phyloP scores from a whole-genome alignment of 1,284 basidiomycete species.

The Golubevia pallescens region DNA sequence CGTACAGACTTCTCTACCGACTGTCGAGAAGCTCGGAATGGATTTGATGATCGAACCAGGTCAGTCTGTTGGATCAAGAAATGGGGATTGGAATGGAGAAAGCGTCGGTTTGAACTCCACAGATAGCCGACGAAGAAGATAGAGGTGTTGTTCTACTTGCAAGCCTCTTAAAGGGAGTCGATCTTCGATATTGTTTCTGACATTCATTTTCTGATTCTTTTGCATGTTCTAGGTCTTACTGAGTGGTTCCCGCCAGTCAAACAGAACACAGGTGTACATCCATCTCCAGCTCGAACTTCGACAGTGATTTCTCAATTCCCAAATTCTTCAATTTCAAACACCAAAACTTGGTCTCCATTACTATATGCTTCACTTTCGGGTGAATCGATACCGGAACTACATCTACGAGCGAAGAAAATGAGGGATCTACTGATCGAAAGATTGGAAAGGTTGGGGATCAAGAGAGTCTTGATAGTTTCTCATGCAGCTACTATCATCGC shows the following conservation, averaged over 20 bases:
- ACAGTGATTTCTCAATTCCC: conserved; percentile 72
- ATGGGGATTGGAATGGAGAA: not conserved
- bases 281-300: conserved; percentile 69
- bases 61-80: conserved; percentile 51
- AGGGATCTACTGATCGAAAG: conserved; percentile 69
- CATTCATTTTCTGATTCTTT: not conserved
- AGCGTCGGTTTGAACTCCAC: no score
- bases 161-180: no score
- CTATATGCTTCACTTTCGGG: conserved; percentile 74
- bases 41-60: conserved; percentile 79
- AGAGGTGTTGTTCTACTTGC: no score
- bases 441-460: conserved; percentile 66
- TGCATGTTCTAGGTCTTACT: conserved; percentile 70
- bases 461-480: conserved; percentile 73
- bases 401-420: conserved; percentile 71
- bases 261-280: conserved; percentile 68
- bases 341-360: conserved; percentile 72
- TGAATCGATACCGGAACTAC: conserved; percentile 73
- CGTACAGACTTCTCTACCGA: conserved; percentile 77
- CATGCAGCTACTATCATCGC: conserved; percentile 82
- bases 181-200: no score
- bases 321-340: conserved; percentile 71
- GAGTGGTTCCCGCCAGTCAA: conserved; percentile 83
- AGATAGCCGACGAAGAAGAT: no score
- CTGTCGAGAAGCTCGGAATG: conserved; percentile 71